Conservation (phyloP, 108 stramenopile species). For the Licmophora abbreviata region DNA sequence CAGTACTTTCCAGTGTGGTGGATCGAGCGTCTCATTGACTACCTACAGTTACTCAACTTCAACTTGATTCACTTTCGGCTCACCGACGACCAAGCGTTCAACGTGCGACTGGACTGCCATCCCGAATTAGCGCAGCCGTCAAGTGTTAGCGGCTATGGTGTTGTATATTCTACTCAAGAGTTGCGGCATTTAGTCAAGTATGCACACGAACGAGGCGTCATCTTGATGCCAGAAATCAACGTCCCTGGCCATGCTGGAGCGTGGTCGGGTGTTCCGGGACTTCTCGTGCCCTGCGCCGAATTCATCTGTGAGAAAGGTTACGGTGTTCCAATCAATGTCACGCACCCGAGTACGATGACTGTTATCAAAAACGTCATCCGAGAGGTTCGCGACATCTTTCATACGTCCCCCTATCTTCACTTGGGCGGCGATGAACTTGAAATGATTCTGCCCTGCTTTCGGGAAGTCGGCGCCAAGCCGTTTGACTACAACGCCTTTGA, state of each 20-base stretch:
- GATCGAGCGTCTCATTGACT: slow-evolving; percentile 17
- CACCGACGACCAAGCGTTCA: slow-evolving; percentile 43
- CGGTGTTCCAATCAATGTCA: slow-evolving; percentile 35
- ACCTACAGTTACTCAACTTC: slow-evolving; percentile 16
- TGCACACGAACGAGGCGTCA: slow-evolving; percentile 17
- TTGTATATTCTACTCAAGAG: slow-evolving; percentile 17
- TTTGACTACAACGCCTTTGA: slow-evolving; percentile 5
- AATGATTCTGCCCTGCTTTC: slow-evolving; percentile 27
- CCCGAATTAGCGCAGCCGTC: slow-evolving; percentile 8
- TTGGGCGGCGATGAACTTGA: slow-evolving; percentile 32
- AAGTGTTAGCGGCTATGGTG: not conserved
- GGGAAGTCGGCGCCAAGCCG: slow-evolving; percentile 11
- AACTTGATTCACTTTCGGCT: slow-evolving; percentile 39
- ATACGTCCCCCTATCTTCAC: slow-evolving; percentile 34
- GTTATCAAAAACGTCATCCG: slow-evolving; percentile 21
- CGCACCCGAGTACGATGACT: slow-evolving; percentile 10
- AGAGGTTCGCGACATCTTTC: slow-evolving; percentile 33
- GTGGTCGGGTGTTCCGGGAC: slow-evolving; percentile 24
- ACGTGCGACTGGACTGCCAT: slow-evolving; percentile 8
- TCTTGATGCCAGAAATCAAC: slow-evolving; percentile 36
- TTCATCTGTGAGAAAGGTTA: slow-evolving; percentile 35
- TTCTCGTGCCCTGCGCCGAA: slow-evolving; percentile 30
- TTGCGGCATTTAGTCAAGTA: slow-evolving; percentile 22
- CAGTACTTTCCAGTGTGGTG: slow-evolving; percentile 36
- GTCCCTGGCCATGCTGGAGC: slow-evolving; percentile 39